Base-by-base conservation (phyloP, 2,329 filamentous ascomycete genomes). In the Bipolaris bicolor region DNA sequence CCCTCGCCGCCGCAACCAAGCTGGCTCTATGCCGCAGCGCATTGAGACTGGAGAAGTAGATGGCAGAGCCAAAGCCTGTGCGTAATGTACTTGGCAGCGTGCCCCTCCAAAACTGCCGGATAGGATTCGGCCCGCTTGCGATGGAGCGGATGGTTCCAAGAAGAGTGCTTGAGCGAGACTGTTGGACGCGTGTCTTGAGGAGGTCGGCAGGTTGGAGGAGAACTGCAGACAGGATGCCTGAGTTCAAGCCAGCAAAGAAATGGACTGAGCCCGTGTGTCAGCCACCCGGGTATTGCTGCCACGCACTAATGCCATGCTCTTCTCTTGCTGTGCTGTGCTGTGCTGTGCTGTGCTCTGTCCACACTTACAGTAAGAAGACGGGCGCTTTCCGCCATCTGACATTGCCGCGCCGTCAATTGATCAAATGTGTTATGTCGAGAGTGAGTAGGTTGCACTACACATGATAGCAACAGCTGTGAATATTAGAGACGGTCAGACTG, bases 141-240 rank as follows among this genome's bases (percentile, higher is more conserved):
- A 96, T 91, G 33, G 86, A 81, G 68, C 86, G 86, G 58, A 96
- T 80, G 16, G 90, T 90, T 22, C 82, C 80, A 51, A 86, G 77
- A 55, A 98, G 85, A 2, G 91, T 77, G 64, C 86, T 84, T 41
- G 85, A 83, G 47, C 87, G 87, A 33, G 91, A 91, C 77, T 98
- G 95, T 75, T 99, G 95, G 39, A 98, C 88, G 45, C 95, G 89
- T 29, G 95, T 99, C 79, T 99, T 99, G 74, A 99, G 87, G 3
- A 99, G 88, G 78, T 99, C 95, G 70, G 95, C 90, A 24, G 95
- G 95, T 77, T 99, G 95, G 15, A 99, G 86, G 53, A 98, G 87
- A 58, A 96, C 88, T 53, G 95, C 93, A 50, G 92, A 95, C 63
- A 91, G 86, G 49, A 96, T 84, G 69, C 95, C 95, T 7, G 93